Conservation (phyloP, 2,329 filamentous ascomycete genomes). For the Cercospora brassicicola region DNA sequence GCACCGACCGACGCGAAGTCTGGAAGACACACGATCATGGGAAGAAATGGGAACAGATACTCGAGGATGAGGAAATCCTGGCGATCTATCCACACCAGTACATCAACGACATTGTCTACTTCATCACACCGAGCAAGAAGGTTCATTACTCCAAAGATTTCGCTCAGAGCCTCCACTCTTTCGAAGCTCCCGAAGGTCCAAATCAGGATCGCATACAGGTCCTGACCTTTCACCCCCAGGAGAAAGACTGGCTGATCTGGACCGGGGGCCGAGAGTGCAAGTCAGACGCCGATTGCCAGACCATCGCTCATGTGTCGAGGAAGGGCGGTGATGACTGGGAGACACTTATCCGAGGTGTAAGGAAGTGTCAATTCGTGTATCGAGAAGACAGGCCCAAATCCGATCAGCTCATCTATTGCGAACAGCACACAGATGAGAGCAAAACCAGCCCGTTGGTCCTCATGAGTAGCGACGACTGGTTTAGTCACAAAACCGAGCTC, state of each 20-base stretch:
- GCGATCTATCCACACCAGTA: conserved; percentile 75
- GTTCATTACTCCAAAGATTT: conserved; percentile 82
- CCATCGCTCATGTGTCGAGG: conserved; percentile 71
- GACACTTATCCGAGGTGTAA: conserved; percentile 69
- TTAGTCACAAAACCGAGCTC: conserved; percentile 63
- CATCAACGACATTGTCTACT: conserved; percentile 82
- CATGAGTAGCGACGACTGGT: conserved; percentile 76
- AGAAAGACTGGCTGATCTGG: conserved; percentile 91
- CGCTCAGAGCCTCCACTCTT: conserved; percentile 70
- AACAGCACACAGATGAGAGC: conserved; percentile 60
- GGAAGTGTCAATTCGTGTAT: conserved; percentile 85
- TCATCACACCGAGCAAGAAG: conserved; percentile 68
- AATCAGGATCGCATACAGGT: conserved; percentile 55
- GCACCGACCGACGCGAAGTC: conserved; percentile 60
- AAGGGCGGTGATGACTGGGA: conserved; percentile 79
- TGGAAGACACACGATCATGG: conserved; percentile 83
- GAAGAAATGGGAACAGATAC: conserved; percentile 71
- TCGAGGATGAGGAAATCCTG: conserved; percentile 68
- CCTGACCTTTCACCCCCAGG: conserved; percentile 77
- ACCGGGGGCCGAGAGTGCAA: conserved; percentile 68
- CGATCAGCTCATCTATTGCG: conserved; percentile 64
- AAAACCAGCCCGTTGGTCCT: conserved; percentile 61
- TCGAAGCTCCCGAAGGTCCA: conserved; percentile 67
- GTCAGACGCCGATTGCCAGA: conserved; percentile 62
- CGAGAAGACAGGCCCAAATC: conserved; percentile 58